Evolutionary conservation across 805 yeast genomes (phyloP), one percentile per base, ranked within the genome.

Genomic region (Phaffomyces thermotolerans): DNA sequence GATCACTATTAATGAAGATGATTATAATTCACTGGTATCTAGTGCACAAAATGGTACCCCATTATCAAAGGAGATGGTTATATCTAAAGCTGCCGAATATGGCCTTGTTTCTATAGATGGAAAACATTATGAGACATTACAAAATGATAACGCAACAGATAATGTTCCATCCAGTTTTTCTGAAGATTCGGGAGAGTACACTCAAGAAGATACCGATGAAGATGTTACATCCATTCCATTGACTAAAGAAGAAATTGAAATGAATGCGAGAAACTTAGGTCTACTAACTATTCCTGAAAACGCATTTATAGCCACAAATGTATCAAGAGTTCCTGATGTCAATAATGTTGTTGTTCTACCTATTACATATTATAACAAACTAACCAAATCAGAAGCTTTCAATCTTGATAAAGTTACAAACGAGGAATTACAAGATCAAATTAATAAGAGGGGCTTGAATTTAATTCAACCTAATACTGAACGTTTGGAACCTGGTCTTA

Each of bases 291-390:
- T 84, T 34, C 85, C 91, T 1, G 69, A 68, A 40, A 58, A 70
- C n/a, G 67, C 79, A 2, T 81, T 75, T 51, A 66, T 83, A 47
- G 79, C 85, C 1, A 81, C 89, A 1, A 78, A 84, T 2, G 73
- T 73, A 32, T 72, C 76, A 8, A 68, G 73, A 50, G 62, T 62
- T 5, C 78, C 84, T 4, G 85, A 81, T 50, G 60, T 69, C 12
- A 61, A 66, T 4, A 74, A 76, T 48, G 79, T 81, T 30, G 81
- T 79, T 46, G 79, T 81, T 9, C 57, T 84, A 30, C 89, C 91
- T 6, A 66, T 72, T 6, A 69, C 79, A 2, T 82, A 82, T 57
- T 84, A 80, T 61, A 73, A 75, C 49, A 76, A 76, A 56, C 62
- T 84, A 48, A 57, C 75, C 25, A 70, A 73, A 43, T 69, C 64